phyloP scores from a whole-genome alignment of 1,284 basidiomycete genomes.

The Polyporus tsugae region DNA sequence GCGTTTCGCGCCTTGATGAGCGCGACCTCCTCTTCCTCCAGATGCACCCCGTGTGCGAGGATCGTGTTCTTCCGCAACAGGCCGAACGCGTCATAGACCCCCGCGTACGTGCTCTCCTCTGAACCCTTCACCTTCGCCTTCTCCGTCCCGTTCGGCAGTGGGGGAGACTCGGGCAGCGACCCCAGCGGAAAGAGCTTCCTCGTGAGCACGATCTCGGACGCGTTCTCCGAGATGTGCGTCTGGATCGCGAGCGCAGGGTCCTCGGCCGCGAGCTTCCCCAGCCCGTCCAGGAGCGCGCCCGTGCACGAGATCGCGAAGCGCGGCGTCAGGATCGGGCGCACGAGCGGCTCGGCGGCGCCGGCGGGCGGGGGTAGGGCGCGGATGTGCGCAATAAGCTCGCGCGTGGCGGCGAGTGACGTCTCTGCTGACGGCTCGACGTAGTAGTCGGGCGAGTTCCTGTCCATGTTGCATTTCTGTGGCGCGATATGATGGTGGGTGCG shows the following conservation, averaged over 20 bases:
- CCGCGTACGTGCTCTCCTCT: constrained; percentile 67
- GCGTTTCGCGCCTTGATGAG: constrained; percentile 74
- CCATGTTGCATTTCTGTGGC: constrained; percentile 92
- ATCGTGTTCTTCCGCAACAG: constrained; percentile 86
- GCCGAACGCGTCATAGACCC: constrained; percentile 84
- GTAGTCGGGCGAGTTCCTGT: constrained; percentile 74
- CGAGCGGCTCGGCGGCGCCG: constrained; percentile 53
- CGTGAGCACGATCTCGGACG: constrained; percentile 76
- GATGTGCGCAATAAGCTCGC: constrained; percentile 76
- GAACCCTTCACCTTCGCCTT: constrained; percentile 37
- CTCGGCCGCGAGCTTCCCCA: constrained; percentile 67
- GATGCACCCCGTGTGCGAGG: constrained; percentile 90
- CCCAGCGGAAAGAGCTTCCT: constrained; percentile 66
- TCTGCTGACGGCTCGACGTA: constrained; percentile 77
- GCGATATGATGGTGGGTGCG: constrained; percentile 21
- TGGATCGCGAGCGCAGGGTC: constrained; percentile 81
- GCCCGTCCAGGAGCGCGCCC: constrained; percentile 66
- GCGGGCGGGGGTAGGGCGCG: constrained; percentile 52
- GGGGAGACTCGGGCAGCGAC: constrained; percentile 32
- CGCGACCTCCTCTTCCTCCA: constrained; percentile 77
- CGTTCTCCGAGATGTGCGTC: constrained; percentile 94
- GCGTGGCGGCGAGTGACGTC: constrained; percentile 67
- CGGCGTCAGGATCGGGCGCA: constrained; percentile 92
- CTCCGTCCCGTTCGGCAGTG: constrained; percentile 37
- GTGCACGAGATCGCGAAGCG: constrained; percentile 97